A percentile compares a stretch with the other conserved stretches of the same genome.
Conservation (phyloP, 805 yeast genomes). For the Danielia reshetovae region DNA sequence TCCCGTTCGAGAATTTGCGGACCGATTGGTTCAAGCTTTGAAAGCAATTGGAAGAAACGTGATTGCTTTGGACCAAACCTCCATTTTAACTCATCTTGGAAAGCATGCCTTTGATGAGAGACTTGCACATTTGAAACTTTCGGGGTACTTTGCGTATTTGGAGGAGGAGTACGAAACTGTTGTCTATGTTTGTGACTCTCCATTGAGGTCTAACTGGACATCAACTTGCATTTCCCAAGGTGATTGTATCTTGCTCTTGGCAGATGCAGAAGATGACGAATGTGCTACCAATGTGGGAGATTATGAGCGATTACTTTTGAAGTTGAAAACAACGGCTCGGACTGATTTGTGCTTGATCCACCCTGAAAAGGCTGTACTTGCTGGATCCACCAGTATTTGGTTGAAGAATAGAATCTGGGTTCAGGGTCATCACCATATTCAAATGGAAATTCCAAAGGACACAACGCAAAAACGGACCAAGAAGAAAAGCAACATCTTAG, state of each 20-base stretch:
- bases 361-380: constrained; percentile 73
- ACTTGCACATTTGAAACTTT: constrained; percentile 75
- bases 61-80: constrained; percentile 77
- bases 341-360: constrained; percentile 84
- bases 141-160: constrained; percentile 85
- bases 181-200: constrained; percentile 83
- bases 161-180: constrained; percentile 90
- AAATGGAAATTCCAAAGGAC: constrained; percentile 45
- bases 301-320: constrained; percentile 71
- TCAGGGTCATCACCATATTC: constrained; percentile 88
- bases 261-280: constrained; percentile 67
- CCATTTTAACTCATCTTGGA: constrained; percentile 77
- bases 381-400: constrained; percentile 86
- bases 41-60: constrained; percentile 69
- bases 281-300: constrained; percentile 72
- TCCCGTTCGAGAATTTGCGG: constrained; percentile 87
- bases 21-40: constrained; percentile 65
- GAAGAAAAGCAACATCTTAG: constrained; percentile 23
- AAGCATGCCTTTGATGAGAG: constrained; percentile 85
- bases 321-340: constrained; percentile 77
- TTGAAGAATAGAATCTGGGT: constrained; percentile 85
- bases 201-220: constrained; percentile 84
- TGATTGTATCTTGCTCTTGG: constrained; percentile 85
- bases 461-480: constrained; percentile 12
- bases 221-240: constrained; percentile 91